Conservation (phyloP, 1,284 basidiomycete species). For the Malassezia dermatis region DNA sequence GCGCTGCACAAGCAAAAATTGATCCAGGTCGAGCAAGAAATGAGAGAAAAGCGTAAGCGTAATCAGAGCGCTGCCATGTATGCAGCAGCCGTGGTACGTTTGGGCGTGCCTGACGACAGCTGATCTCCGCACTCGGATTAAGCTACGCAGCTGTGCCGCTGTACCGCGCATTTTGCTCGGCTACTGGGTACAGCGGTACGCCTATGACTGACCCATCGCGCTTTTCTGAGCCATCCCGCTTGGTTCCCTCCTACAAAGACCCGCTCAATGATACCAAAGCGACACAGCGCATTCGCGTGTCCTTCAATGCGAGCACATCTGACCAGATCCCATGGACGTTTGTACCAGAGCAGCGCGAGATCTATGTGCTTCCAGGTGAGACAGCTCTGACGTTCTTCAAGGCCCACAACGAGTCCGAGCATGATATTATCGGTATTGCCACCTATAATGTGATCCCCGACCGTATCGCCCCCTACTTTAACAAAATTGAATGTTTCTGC, state of each 20-base stretch:
- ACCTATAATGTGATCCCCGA: conserved; percentile 95
- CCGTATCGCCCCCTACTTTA: conserved; percentile 94
- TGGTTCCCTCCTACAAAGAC: conserved; percentile 31
- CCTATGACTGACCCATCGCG: conserved; percentile 59
- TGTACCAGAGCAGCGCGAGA: conserved; percentile 76
- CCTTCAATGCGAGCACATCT: conserved; percentile 84
- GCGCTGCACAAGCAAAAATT: background rate
- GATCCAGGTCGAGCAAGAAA: background rate
- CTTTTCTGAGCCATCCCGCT: conserved; percentile 26
- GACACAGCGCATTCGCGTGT: conserved; percentile 63
- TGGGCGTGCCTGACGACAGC: background rate
- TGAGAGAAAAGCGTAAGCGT: background rate
- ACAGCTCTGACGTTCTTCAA: conserved; percentile 93
- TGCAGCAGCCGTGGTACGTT: conserved; percentile 10
- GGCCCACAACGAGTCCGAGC: conserved; percentile 71
- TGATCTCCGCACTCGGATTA: conserved; percentile 68
- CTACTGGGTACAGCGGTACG: conserved; percentile 91
- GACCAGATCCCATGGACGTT: conserved; percentile 90
- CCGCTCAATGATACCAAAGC: conserved; percentile 18
- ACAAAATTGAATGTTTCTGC: conserved; percentile 99
- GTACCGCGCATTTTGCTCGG: conserved; percentile 93
- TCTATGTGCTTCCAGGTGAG: conserved; percentile 86
- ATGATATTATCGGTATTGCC: conserved; percentile 94
- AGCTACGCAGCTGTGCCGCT: conserved; percentile 94
- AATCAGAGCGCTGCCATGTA: conserved; percentile 15